phyloP scores from a whole-genome alignment of 2,329 filamentous ascomycete species.

The Colletotrichum simmondsii region DNA sequence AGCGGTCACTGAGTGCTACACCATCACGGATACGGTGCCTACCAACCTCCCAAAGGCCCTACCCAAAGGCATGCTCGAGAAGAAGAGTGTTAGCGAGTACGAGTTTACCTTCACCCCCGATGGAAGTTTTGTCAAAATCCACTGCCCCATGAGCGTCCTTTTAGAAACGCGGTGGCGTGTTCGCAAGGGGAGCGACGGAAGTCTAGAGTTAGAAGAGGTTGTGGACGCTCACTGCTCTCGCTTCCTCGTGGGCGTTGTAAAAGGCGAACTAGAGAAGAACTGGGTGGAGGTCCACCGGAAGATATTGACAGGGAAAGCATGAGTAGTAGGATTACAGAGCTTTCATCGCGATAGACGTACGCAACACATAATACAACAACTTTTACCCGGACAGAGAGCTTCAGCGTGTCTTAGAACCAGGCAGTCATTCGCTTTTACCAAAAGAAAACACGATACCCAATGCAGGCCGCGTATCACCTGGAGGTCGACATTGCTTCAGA shows the following conservation, averaged over 20 bases:
- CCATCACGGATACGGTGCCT: slow-evolving; percentile 62
- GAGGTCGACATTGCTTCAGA: no score
- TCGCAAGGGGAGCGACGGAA: slow-evolving; percentile 42
- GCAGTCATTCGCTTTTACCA: no score
- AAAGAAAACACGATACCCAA: no score
- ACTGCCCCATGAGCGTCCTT: slow-evolving; percentile 59
- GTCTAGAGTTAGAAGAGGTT: slow-evolving; percentile 58
- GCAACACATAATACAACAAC: neutral
- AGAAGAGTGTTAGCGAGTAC: slow-evolving; percentile 62
- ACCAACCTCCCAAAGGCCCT: slow-evolving; percentile 44
- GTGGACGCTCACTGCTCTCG: slow-evolving; percentile 60
- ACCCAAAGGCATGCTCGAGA: slow-evolving; percentile 65
- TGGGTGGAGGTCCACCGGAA: slow-evolving; percentile 62
- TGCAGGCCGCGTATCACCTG: no score
- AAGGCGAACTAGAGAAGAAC: slow-evolving; percentile 59
- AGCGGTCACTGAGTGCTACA: slow-evolving; percentile 51
- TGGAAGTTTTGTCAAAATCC: slow-evolving; percentile 62
- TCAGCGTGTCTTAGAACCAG: neutral
- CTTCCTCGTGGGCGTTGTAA: slow-evolving; percentile 59
- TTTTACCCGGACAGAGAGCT: neutral
- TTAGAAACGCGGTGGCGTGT: slow-evolving; percentile 65
- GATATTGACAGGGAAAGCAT: slow-evolving; percentile 44
- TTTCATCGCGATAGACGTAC: neutral
- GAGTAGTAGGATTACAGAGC: no score
- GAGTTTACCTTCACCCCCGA: slow-evolving; percentile 61